Evolutionary conservation across 1,139 yeast genomes (phyloP), one percentile per base, ranked within the genome.

Genomic region (Saccharomyces hybrid): DNA sequence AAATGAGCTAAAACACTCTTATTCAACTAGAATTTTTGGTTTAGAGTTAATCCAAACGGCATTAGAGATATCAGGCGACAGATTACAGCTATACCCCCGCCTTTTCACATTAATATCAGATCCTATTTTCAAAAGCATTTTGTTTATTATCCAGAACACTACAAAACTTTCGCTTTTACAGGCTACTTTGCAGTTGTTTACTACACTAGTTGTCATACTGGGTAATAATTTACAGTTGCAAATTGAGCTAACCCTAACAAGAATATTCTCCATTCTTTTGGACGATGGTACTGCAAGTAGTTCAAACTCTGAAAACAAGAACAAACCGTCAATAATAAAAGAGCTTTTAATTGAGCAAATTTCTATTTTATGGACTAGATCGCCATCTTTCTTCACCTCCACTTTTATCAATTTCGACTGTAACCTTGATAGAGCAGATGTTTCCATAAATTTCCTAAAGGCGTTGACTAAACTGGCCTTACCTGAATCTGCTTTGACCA

Each of bases 351-450:
- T 91, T 47, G 99, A 95, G 68, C 83, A 93, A 14, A 73, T 93
- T 3, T 85, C 96, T 6, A 81, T 89, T 49, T 72, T 93, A 51
- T 86, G 95, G 95, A 81, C 89, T 4, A 80, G 96, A 57, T 82
- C 88, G 0, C 95, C 96, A 1, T 73, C 80, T 3, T 85, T 89
- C 57, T 90, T 91, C 69, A 81, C 91, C 11, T 80, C 82, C 50
- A 71, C 90, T 46, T 93, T 87, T 66, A 84, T 88, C 53, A 85
- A 85, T 56, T 95, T 84, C 66, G 99, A 95, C 70, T 93, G 98
- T 71, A 95, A 90, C 65, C 84, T 90, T 59, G 96, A 90, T 59
- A 81, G 95, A 60, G 79, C 86, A 1, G 97, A 95, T 68, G 72
- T 95, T 56, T 78, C 95, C n/a, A 79, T 79, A 26, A 81, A 81